Evolutionary conservation across 805 yeast genomes (phyloP), one percentile per base, ranked within the genome.

Genomic region (Blastobotrys chiropterorum): DNA sequence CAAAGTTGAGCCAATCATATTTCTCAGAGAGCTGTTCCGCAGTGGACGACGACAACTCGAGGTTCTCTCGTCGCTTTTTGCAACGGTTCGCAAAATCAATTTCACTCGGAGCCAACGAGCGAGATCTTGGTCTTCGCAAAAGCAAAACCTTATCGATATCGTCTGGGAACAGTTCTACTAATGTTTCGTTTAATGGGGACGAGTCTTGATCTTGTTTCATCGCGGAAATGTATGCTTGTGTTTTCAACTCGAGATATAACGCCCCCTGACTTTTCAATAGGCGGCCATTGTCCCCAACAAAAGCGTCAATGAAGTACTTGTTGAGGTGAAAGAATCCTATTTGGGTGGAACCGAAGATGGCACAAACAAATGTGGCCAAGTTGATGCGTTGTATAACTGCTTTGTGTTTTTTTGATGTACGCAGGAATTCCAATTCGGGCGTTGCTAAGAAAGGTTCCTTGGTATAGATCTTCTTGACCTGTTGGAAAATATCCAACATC

Each of bases 141-240:
- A 61, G 43, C 2, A 79, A 65, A 43, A 76, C 76, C 48, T 59
- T 53, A 43, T 79, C 82, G 60, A 90, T 60, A 58, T 82, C 75
- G 3, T 67, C 67, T 0, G 97, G 95, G 59, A 92, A 86, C 45
- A 90, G 76, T 59, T 83, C 87, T 49, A 85, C 81, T 57, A 90
- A 71, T 8, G 88, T 78, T 44, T 84, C 90, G 52, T 76, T 77
- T 2, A 26, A 8, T 7, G 46, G 47, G 55, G 80, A 77, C 1
- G 85, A 71, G 57, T 85, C 72, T 50, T 81, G 80, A 8, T 76
- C 76, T 45, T 66, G 67, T 11, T 85, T 87, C 54, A 90, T 67
- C 0, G 95, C 96, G 0, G 97, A 84, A 17, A 94, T 90, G 63
- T 82, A 94, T 0, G 97, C 96, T 67, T 94, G 99, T 0, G 99